These are phyloP conservation scores for Eragrostis curvula DNA, from an alignment of 176 grass and related monocot species.

Conservation along the genomic window DNA sequence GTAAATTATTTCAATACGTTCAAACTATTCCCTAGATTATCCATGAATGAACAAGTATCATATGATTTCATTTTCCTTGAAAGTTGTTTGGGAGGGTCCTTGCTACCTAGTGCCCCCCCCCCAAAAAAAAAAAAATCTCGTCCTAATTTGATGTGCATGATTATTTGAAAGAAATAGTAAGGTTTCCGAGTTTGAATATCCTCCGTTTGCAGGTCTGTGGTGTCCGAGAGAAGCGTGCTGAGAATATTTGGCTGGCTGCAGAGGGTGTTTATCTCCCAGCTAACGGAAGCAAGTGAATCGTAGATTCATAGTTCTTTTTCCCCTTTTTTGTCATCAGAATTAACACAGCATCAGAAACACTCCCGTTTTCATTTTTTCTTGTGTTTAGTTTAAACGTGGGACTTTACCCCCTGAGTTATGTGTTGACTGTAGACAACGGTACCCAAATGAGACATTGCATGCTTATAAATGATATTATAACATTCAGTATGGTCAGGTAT, in stretches of 20 bases:
- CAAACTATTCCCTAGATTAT: slow-evolving; percentile 1
- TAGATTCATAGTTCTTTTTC: neutral
- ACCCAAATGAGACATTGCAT: slow-evolving; percentile 5
- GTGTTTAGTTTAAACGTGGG: slow-evolving; percentile 6
- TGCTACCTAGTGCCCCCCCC: neutral
- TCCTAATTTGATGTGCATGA: neutral
- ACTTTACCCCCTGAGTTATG: neutral
- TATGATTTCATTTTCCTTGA: slow-evolving; percentile 16
- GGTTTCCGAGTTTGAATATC: slow-evolving; percentile 10
- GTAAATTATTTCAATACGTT: neutral
- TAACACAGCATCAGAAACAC: slow-evolving; percentile 29
- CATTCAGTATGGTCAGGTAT: neutral
- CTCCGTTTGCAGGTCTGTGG: slow-evolving; percentile 66
- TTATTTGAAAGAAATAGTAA: slow-evolving; percentile 15
- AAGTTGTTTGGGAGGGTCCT: neutral
- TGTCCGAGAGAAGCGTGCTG: slow-evolving; percentile 58
- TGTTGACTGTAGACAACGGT: slow-evolving; percentile 23
- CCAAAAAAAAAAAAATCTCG: neutral
- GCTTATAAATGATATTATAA: neutral
- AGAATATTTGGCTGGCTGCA: slow-evolving; percentile 73
- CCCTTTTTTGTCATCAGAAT: neutral
- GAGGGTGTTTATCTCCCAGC: slow-evolving; percentile 72
- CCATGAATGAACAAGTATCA: neutral
- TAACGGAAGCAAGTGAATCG: slow-evolving; percentile 54
- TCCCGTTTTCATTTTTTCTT: neutral